Evolutionary conservation across 2,329 filamentous ascomycete genomes (phyloP), one percentile per base, ranked within the genome.

Genomic region (Pseudogymnoascus sp.): DNA sequence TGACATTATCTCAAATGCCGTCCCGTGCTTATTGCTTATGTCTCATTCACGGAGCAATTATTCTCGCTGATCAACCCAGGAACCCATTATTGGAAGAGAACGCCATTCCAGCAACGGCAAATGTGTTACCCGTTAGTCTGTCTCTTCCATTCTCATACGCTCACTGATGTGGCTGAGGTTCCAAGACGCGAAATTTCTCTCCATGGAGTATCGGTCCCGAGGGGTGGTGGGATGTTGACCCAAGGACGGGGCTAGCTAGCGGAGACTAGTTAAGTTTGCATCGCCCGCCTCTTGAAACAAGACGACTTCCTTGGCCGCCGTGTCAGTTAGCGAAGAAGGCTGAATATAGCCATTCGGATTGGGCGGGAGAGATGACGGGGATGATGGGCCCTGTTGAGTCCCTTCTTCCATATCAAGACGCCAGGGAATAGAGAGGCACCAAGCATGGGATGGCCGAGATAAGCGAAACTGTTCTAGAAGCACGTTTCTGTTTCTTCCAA

Each of bases 251-350:
- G 29, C 29, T 19, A 56, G 29, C 10, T 56, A 56, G 26, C 50
- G 50, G 50, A 33, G 50, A 33, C 50, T 56, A 56, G 50, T 56
- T 56, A 56, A 56, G 50, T 56, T 56, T 29, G 17, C 29, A 56
- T 56, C 50, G 50, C n/a, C 50, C 50, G 50, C 50, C 50, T 56
- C 50, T 56, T 56, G 50, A 56, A 56, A 56, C 50, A 33, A 33
- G 50, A 33, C 17, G 29, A 33, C 31, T 35, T 56, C n/a, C 50
- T 56, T 56, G 50, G 50, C 50, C 17, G 50, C 17, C 17, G 50
- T 56, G 29, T 56, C 50, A 56, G 50, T 56, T 56, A 56, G 50
- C 50, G 50, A 56, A 56, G 17, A 56, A 56, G 50, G 50, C 50
- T 56, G 50, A 56, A 19, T 56, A 53, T 19, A 10, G 50, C 50